A percentile compares a stretch with the other conserved stretches of the same genome.
Evolutionary conservation across 495 filamentous ascomycete species (phyloP).

Genomic region (Cercophora samala): DNA sequence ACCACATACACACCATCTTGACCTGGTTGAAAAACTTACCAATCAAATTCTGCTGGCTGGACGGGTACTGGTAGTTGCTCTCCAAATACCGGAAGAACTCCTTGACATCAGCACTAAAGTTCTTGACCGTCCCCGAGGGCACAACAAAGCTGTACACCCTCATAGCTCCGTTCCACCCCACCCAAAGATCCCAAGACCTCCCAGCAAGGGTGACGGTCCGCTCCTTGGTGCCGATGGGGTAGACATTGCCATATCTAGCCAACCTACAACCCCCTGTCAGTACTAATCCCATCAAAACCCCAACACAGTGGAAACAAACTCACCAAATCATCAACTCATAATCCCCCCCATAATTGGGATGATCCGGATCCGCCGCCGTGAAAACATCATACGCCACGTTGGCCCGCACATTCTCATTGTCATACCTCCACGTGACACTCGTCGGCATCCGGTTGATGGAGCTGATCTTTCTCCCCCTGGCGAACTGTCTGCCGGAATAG

Average conservation of each 20-base stretch:
- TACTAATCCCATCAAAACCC: too few species aligned
- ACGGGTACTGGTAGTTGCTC: constrained; percentile 37
- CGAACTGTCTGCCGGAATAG: constrained; percentile 32
- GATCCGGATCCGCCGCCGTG: constrained; percentile 45
- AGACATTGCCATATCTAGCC: constrained; percentile 38
- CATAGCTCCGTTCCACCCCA: constrained; percentile 40
- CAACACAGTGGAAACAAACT: constrained; percentile 9
- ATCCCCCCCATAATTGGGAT: constrained; percentile 44
- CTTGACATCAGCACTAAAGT: constrained; percentile 41
- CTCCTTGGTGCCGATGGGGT: constrained; percentile 42
- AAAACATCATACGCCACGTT: constrained; percentile 52
- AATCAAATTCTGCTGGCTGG: constrained; percentile 43
- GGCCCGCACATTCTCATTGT: constrained; percentile 39
- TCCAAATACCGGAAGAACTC: constrained; percentile 44
- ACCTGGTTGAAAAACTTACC: constrained; percentile 32
- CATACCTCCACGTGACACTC: constrained; percentile 41
- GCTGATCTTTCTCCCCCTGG: constrained; percentile 35
- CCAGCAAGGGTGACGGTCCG: constrained; percentile 35
- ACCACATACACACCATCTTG: background rate
- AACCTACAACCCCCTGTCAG: constrained; percentile 29
- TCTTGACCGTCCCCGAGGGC: constrained; percentile 25
- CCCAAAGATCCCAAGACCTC: constrained; percentile 42
- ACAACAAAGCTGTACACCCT: constrained; percentile 48
- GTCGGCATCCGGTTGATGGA: constrained; percentile 39
- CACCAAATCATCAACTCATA: constrained; percentile 54